phyloP scores from a whole-genome alignment of 331 rosid genomes.

The Erythrophleum ivorense region DNA sequence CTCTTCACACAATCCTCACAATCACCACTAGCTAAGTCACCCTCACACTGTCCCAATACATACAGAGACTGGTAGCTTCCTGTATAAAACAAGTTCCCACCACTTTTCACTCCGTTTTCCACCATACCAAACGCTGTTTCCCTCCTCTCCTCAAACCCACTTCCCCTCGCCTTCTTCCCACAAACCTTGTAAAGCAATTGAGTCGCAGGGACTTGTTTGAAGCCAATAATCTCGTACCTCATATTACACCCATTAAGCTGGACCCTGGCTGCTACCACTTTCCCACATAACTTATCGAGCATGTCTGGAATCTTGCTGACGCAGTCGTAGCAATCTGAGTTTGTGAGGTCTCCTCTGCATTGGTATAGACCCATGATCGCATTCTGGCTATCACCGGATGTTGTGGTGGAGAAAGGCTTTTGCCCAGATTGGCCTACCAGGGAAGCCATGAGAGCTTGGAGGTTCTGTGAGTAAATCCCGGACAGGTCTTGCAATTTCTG shows the following conservation, averaged over 20 bases:
- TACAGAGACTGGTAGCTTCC: slow-evolving; percentile 66
- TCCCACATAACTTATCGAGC: slow-evolving; percentile 54
- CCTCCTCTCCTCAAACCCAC: slow-evolving; percentile 64
- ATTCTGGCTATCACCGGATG: slow-evolving; percentile 53
- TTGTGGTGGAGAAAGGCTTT: slow-evolving; percentile 54
- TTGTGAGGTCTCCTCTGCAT: slow-evolving; percentile 81
- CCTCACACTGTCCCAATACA: slow-evolving; percentile 85
- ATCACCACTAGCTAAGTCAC: slow-evolving; percentile 61
- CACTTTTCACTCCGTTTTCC: slow-evolving; percentile 57
- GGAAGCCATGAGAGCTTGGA: slow-evolving; percentile 57
- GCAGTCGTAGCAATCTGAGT: slow-evolving; percentile 56
- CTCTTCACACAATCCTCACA: slow-evolving; percentile 74
- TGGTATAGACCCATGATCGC: slow-evolving; percentile 64
- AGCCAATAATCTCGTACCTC: slow-evolving; percentile 67
- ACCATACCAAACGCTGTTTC: slow-evolving; percentile 61
- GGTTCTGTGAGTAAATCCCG: slow-evolving; percentile 59
- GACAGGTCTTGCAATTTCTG: slow-evolving; percentile 62
- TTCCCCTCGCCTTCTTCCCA: slow-evolving; percentile 46
- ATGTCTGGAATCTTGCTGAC: slow-evolving; percentile 57
- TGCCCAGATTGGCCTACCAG: slow-evolving; percentile 58
- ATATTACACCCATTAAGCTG: slow-evolving; percentile 70
- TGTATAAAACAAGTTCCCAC: slow-evolving; percentile 59
- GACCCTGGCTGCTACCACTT: slow-evolving; percentile 58
- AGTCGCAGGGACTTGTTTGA: slow-evolving; percentile 59
- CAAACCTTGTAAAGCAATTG: slow-evolving; percentile 61